Percentiles rank a stretch among this genome's conserved stretches.
Evolutionary conservation across 2,329 filamentous ascomycete genomes (phyloP).

Genomic region (Exutisphaerella laricina): DNA sequence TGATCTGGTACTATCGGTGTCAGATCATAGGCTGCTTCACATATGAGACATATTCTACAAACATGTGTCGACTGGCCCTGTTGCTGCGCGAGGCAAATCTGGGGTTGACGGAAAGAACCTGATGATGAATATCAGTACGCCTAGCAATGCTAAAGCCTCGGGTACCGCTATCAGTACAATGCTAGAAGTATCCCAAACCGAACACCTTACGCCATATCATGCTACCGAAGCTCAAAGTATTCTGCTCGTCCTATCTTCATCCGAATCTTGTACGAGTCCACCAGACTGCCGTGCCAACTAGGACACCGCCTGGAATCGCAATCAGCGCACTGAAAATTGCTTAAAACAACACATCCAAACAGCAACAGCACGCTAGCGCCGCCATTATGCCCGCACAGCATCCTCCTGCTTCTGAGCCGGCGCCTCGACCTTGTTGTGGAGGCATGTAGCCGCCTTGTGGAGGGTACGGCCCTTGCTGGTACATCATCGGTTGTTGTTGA

Average conservation of each 20-base stretch:
- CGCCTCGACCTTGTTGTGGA: slow-evolving; percentile 29
- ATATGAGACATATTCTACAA: too few relatives aligned
- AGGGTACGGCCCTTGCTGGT: slow-evolving; percentile 26
- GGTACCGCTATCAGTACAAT: too few relatives aligned
- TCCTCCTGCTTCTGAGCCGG: slow-evolving; percentile 30
- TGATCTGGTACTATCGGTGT: too few relatives aligned
- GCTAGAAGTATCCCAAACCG: too few relatives aligned
- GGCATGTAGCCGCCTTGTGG: slow-evolving; percentile 37
- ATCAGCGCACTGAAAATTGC: neutral
- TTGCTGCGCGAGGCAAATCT: too few relatives aligned
- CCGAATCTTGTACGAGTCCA: neutral
- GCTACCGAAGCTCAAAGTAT: neutral
- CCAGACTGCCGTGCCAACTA: too few relatives aligned
- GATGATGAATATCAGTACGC: too few relatives aligned
- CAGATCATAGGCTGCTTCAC: too few relatives aligned
- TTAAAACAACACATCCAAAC: slow-evolving; percentile 36
- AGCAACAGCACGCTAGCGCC: slow-evolving; percentile 43
- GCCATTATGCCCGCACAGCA: slow-evolving; percentile 33
- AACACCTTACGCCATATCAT: neutral
- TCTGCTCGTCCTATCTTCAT: neutral
- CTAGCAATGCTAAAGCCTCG: too few relatives aligned
- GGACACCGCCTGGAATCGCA: too few relatives aligned
- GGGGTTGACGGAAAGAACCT: too few relatives aligned
- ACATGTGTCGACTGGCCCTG: too few relatives aligned
- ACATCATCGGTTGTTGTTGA: slow-evolving; percentile 37